A percentile compares a stretch with the other conserved stretches of the same genome.
phyloP scores from a whole-genome alignment of 2,329 filamentous ascomycete species.

The Alternaria sp. region DNA sequence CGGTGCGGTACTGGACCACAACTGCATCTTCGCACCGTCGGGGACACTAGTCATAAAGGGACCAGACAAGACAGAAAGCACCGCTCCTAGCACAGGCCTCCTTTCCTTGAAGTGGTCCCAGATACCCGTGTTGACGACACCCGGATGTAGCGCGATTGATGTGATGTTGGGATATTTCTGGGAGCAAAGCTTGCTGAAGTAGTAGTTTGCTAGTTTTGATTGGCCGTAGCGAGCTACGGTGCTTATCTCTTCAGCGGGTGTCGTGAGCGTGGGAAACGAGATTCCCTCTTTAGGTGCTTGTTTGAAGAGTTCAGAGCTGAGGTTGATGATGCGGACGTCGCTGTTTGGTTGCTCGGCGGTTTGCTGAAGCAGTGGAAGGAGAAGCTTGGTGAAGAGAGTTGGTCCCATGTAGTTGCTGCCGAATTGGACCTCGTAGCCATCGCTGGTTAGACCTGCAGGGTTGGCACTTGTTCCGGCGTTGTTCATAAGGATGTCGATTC shows the following conservation, averaged over 20 bases:
- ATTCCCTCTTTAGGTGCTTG: slow-evolving; percentile 42
- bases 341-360: slow-evolving; percentile 23
- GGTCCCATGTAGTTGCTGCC: slow-evolving; percentile 59
- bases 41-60: slow-evolving; percentile 12
- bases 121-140: slow-evolving; percentile 51
- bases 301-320: slow-evolving; percentile 36
- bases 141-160: slow-evolving; percentile 55
- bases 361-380: slow-evolving; percentile 52
- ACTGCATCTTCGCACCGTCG: slow-evolving; percentile 44
- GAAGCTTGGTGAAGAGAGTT: slow-evolving; percentile 53
- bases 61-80: neutral
- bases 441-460: slow-evolving; percentile 43
- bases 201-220: slow-evolving; percentile 59
- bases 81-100: neutral
- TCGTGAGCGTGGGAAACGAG: slow-evolving; percentile 43
- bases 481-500: slow-evolving; percentile 54
- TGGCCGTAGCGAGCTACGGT: slow-evolving; percentile 49
- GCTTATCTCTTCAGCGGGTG: neutral
- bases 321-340: slow-evolving; percentile 55
- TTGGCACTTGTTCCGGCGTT: slow-evolving; percentile 53
- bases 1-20: slow-evolving; percentile 56
- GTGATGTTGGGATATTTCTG: slow-evolving; percentile 54
- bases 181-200: slow-evolving; percentile 52
- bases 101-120: neutral
- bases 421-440: slow-evolving; percentile 59